A percentile compares a stretch with the other conserved stretches of the same genome.
These are phyloP conservation scores for Pisolithus microcarpus DNA, from an alignment of 768 basidiomycete genomes.

Conservation along the genomic window DNA sequence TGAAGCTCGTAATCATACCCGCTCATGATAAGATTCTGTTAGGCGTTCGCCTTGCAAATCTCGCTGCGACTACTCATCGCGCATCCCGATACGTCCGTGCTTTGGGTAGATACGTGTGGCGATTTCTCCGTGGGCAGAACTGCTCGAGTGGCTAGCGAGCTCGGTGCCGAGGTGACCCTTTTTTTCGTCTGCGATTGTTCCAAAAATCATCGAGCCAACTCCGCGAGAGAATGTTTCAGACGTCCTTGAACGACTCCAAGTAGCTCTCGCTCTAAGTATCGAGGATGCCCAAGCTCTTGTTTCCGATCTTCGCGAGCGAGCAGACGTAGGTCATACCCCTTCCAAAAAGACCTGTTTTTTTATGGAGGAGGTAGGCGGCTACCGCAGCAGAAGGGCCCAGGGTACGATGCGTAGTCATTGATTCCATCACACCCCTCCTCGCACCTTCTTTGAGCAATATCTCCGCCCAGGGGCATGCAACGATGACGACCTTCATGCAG, in stretches of 20 bases:
- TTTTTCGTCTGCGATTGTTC: background rate
- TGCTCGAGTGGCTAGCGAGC: conserved; percentile 28
- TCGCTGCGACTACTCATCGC: conserved; percentile 45
- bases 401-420: conserved; percentile 52
- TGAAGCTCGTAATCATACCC: background rate
- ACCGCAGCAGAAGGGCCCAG: conserved; percentile 5
- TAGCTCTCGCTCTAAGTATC: conserved; percentile 53
- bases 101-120: conserved; percentile 72
- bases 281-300: conserved; percentile 47
- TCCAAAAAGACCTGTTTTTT: background rate
- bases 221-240: conserved; percentile 20
- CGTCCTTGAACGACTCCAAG: conserved; percentile 49
- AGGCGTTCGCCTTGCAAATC: conserved; percentile 59
- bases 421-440: conserved; percentile 57
- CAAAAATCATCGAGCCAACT: conserved; percentile 1
- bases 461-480: conserved; percentile 69
- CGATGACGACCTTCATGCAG: conserved; percentile 67
- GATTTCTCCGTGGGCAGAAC: conserved; percentile 53
- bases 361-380: conserved; percentile 6
- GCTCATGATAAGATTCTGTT: background rate
- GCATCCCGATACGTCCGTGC: conserved; percentile 30
- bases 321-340: conserved; percentile 21
- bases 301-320: conserved; percentile 31
- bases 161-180: conserved; percentile 21
- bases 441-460: conserved; percentile 55